phyloP scores from a whole-genome alignment of 192 early-diverging fungal genomes.

The Linnemannia elongata region DNA sequence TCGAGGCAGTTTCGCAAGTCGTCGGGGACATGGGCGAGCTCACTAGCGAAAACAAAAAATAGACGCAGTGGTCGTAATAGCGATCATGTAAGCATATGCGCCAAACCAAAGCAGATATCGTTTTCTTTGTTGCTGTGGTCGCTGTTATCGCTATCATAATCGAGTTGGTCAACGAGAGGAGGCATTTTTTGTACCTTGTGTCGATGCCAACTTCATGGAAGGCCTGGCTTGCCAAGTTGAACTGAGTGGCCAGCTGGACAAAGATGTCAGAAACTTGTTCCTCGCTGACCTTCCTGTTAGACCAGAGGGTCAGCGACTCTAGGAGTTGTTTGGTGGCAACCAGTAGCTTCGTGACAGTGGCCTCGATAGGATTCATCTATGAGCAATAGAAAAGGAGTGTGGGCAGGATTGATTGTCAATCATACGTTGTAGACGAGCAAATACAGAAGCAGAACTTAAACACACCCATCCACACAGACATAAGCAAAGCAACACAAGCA shows the following conservation, averaged over 20 bases:
- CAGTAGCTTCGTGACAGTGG: slow-evolving; percentile 62
- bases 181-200: slow-evolving; percentile 38
- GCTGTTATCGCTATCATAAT: slow-evolving; percentile 7
- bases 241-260: slow-evolving; percentile 58
- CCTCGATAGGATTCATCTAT: slow-evolving; percentile 63
- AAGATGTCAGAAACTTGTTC: slow-evolving; percentile 64
- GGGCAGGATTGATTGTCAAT: neutral
- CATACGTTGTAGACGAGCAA: neutral
- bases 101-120: neutral
- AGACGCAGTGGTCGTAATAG: neutral
- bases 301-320: slow-evolving; percentile 64
- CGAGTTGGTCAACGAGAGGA: neutral
- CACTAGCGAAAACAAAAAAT: slow-evolving; percentile 35
- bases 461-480: neutral
- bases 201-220: slow-evolving; percentile 52
- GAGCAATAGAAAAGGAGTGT: neutral
- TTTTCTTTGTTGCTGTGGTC: neutral
- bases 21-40: slow-evolving; percentile 60
- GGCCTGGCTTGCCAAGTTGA: slow-evolving; percentile 59
- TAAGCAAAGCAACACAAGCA: neutral
- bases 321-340: slow-evolving; percentile 64
- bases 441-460: neutral
- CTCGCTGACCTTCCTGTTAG: slow-evolving; percentile 43
- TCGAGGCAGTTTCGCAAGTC: slow-evolving; percentile 61
- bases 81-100: neutral